phyloP scores from a whole-genome alignment of 2,329 filamentous ascomycete genomes.

The Colletotrichum lentis region DNA sequence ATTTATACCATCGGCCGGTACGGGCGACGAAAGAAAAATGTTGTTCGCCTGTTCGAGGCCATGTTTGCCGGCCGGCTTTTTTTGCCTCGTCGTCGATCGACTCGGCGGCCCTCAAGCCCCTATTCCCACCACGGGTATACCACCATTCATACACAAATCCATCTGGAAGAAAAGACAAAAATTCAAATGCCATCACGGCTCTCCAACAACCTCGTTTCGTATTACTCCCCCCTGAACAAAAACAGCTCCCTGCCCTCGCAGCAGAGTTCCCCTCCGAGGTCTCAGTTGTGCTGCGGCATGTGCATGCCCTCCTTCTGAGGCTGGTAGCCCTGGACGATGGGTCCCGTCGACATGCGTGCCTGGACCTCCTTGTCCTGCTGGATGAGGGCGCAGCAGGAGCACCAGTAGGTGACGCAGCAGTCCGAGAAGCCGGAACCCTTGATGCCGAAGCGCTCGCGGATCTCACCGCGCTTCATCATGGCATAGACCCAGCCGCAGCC shows the following conservation, averaged over 20 bases:
- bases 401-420: slow-evolving; percentile 63
- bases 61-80: neutral
- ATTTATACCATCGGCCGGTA: neutral
- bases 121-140: slow-evolving; percentile 27
- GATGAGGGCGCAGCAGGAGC: slow-evolving; percentile 63
- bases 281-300: slow-evolving; percentile 43
- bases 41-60: neutral
- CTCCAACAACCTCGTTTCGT: neutral
- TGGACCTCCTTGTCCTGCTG: slow-evolving; percentile 66
- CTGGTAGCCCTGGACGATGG: slow-evolving; percentile 48
- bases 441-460: slow-evolving; percentile 63
- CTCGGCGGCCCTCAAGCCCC: neutral
- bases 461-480: slow-evolving; percentile 62
- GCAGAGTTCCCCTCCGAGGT: neutral
- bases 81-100: neutral
- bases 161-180: neutral
- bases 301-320: slow-evolving; percentile 50
- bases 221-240: neutral
- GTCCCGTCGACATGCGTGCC: slow-evolving; percentile 41
- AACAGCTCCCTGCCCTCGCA: neutral
- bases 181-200: neutral
- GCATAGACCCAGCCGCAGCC: slow-evolving; percentile 57
- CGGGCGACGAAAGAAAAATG: neutral
- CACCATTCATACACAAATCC: slow-evolving; percentile 9
- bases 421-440: slow-evolving; percentile 58